Conservation (phyloP, 1,139 yeast genomes). For the Magnusiomyces ingens region DNA sequence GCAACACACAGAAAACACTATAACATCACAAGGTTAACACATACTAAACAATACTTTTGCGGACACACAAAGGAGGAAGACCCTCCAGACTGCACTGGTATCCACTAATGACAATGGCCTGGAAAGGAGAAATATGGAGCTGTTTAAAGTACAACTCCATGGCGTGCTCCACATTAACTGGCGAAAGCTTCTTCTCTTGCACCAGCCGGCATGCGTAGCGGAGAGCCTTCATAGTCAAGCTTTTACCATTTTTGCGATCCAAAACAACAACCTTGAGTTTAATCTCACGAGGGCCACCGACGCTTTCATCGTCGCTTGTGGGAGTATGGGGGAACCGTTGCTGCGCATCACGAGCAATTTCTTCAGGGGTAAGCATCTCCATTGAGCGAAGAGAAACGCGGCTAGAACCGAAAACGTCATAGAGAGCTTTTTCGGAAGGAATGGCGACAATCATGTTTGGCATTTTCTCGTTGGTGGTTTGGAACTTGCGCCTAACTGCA, state of each 20-base stretch:
- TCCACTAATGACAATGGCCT: constrained; percentile 13
- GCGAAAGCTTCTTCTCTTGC: constrained; percentile 5
- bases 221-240: constrained; percentile 6
- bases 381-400: background rate
- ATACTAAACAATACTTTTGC: constrained; percentile 9
- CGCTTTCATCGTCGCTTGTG: background rate
- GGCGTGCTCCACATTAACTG: constrained; percentile 10
- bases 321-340: background rate
- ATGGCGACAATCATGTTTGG: constrained; percentile 8
- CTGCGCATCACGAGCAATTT: background rate
- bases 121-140: constrained; percentile 6
- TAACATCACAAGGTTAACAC: background rate
- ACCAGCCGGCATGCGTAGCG: constrained; percentile 10
- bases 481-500: constrained; percentile 11
- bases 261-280: constrained; percentile 11
- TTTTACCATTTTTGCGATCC: constrained; percentile 10
- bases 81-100: constrained; percentile 9
- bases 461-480: constrained; percentile 2
- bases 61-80: constrained; percentile 13
- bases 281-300: background rate
- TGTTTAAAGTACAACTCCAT: constrained; percentile 11
- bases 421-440: constrained; percentile 4
- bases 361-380: background rate
- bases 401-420: background rate
- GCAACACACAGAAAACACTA: background rate